These are phyloP conservation scores for Xanthoceras sorbifolium DNA, from an alignment of 345 rosid genomes.

Conservation along the genomic window DNA sequence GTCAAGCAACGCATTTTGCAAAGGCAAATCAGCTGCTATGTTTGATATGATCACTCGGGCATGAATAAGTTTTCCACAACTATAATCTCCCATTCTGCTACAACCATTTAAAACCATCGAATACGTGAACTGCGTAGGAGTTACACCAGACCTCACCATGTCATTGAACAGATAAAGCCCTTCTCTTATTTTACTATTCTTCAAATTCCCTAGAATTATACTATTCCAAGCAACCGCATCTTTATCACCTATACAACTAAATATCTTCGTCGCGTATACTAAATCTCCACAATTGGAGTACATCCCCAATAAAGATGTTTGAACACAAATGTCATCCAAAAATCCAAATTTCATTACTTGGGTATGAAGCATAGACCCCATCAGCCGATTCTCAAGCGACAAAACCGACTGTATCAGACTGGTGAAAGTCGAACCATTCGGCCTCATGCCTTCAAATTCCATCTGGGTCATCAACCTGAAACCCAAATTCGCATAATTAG, in stretches of 20 bases:
- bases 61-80: constrained; percentile 53
- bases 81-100: constrained; percentile 48
- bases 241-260: constrained; percentile 44
- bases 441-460: constrained; percentile 48
- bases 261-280: constrained; percentile 55
- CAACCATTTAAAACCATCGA: constrained; percentile 75
- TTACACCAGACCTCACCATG: constrained; percentile 56
- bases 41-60: constrained; percentile 50
- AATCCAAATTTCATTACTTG: constrained; percentile 54
- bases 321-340: constrained; percentile 48
- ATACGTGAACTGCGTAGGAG: constrained; percentile 66
- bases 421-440: constrained; percentile 67
- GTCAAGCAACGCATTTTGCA: constrained; percentile 79
- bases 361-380: constrained; percentile 58
- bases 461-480: constrained; percentile 39
- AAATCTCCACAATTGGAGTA: constrained; percentile 64
- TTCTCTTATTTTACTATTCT: constrained; percentile 52
- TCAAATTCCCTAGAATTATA: constrained; percentile 66
- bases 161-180: constrained; percentile 45
- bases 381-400: constrained; percentile 43
- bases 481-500: constrained; percentile 28
- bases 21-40: constrained; percentile 49
- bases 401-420: constrained; percentile 69
- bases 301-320: constrained; percentile 80
- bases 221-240: constrained; percentile 82